These are phyloP conservation scores for Dichomitus squalens DNA, from an alignment of 1,284 basidiomycete genomes.

Conservation along the genomic window DNA sequence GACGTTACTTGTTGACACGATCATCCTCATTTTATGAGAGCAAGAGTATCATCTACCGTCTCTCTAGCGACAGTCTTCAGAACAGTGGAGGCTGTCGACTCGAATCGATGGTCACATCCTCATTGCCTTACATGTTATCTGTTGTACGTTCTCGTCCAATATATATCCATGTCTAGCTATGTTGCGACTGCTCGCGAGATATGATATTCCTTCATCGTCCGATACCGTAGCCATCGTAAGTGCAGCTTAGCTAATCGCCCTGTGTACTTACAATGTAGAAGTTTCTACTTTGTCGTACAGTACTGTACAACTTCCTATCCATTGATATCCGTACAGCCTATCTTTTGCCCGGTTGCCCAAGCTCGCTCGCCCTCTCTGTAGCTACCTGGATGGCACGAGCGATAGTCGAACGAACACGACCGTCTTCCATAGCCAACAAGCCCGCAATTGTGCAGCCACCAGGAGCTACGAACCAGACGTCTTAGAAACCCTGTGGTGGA, in stretches of 20 bases:
- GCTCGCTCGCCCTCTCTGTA: constrained; percentile 82
- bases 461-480: constrained; percentile 62
- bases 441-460: constrained; percentile 99
- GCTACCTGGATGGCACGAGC: constrained; percentile 95
- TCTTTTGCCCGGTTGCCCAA: constrained; percentile 51
- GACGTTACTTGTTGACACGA: constrained; percentile 66
- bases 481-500: not conserved
- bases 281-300: not conserved
- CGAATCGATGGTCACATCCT: constrained; percentile 16
- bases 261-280: not conserved
- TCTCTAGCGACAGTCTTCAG: constrained; percentile 17
- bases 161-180: no score
- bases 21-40: constrained; percentile 90
- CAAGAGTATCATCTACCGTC: constrained; percentile 38
- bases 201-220: no score
- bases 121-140: not conserved
- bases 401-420: constrained; percentile 91
- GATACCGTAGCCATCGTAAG: no score
- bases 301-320: not conserved
- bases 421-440: constrained; percentile 93
- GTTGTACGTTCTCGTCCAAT: no score
- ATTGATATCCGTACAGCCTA: constrained; percentile 3
- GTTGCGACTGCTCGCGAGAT: no score
- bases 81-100: constrained; percentile 18
- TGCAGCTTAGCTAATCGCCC: no score